A percentile compares a stretch with the other conserved stretches of the same genome.
These are phyloP conservation scores for Puccinia horiana DNA, from an alignment of 1,284 basidiomycete species.

Conservation along the genomic window DNA sequence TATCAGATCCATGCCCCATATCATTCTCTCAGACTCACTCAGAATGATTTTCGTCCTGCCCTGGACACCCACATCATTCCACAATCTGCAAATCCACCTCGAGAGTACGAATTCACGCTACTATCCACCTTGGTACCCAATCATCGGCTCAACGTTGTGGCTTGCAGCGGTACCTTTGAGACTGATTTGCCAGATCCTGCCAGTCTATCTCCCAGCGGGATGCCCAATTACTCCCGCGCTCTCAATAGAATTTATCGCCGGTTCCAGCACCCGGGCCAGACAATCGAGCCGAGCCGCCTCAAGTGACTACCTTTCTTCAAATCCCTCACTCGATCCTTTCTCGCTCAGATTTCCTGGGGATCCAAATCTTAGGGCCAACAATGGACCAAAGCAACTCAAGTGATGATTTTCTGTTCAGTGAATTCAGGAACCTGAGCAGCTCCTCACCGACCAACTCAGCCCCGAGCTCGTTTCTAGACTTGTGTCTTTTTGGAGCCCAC, in stretches of 20 bases:
- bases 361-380: neutral
- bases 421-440: constrained; percentile 30
- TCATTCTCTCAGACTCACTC: constrained; percentile 4
- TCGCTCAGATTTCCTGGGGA: constrained; percentile 1
- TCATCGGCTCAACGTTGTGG: constrained; percentile 25
- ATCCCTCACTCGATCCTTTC: constrained; percentile 13
- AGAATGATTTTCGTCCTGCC: neutral
- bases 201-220: constrained; percentile 9
- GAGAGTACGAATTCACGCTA: constrained; percentile 13
- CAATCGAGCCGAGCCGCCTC: constrained; percentile 20
- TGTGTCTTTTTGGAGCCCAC: neutral
- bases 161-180: constrained; percentile 24
- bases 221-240: constrained; percentile 16
- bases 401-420: constrained; percentile 19
- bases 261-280: constrained; percentile 15
- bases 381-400: too few relatives aligned
- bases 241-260: neutral
- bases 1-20: neutral
- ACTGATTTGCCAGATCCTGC: neutral
- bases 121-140: constrained; percentile 20
- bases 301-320: constrained; percentile 10
- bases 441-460: neutral
- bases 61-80: constrained; percentile 33
- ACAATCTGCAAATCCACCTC: neutral
- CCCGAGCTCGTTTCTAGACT: neutral